Evolutionary conservation across 192 early-diverging fungal genomes (phyloP).

Genomic region (Bifiguratus adelaidae): DNA sequence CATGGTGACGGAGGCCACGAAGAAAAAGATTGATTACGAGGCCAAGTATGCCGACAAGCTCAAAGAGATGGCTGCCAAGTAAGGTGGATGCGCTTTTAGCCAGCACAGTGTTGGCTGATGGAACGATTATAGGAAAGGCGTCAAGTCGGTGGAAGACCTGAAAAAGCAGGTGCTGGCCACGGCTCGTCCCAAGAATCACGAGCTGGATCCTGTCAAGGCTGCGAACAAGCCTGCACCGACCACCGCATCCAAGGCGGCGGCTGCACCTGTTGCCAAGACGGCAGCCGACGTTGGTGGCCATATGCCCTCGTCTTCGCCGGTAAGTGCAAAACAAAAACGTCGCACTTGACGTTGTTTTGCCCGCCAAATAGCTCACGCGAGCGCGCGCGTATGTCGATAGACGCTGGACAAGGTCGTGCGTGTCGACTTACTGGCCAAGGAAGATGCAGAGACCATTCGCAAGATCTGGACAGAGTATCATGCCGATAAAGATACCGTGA

Average conservation of each 20-base stretch:
- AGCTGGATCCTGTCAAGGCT: conserved; percentile 1
- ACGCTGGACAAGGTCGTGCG: conserved; percentile 24
- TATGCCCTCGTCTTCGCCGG: neutral
- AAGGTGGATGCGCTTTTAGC: neutral
- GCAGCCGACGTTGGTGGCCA: conserved; percentile 1
- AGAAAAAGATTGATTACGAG: conserved; percentile 14
- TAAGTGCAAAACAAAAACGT: conserved; percentile 8
- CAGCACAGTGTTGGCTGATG: neutral
- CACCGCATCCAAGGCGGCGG: neutral
- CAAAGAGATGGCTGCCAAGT: conserved; percentile 17
- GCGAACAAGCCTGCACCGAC: conserved; percentile 4
- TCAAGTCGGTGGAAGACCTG: conserved; percentile 15
- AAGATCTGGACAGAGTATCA: conserved; percentile 26
- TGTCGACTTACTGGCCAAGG: conserved; percentile 22
- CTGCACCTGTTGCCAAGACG: neutral
- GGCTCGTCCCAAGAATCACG: conserved; percentile 1
- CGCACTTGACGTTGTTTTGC: no score
- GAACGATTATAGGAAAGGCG: conserved; percentile 9
- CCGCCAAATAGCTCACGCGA: no score
- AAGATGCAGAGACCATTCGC: conserved; percentile 10
- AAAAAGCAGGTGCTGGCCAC: conserved; percentile 12
- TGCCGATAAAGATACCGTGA: conserved; percentile 20
- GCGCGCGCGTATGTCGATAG: no score
- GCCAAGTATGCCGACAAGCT: conserved; percentile 25
- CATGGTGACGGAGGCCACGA: conserved; percentile 5